phyloP scores from a whole-genome alignment of 306 rosid genomes.

The Trifolium dubium region DNA sequence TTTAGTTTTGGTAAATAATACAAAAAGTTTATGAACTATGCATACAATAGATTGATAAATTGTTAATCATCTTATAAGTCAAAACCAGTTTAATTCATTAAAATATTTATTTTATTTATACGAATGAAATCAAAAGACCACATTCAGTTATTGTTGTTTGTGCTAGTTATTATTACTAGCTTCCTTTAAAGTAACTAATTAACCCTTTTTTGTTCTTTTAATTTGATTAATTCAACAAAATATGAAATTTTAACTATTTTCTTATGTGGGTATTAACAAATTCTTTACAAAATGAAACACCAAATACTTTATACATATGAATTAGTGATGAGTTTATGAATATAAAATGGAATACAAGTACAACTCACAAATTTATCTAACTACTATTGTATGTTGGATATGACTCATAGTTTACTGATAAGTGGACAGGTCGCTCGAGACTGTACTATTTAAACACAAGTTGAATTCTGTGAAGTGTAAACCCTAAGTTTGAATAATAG shows the following conservation, averaged over 20 bases:
- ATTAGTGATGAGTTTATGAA: background rate
- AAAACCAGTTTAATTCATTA: background rate
- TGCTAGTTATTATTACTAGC: background rate
- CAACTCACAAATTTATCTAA: no score
- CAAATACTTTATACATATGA: background rate
- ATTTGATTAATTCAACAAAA: constrained; percentile 1
- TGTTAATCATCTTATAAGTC: background rate
- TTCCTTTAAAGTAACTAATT: background rate
- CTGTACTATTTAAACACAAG: background rate
- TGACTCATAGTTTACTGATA: background rate
- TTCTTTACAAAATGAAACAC: background rate
- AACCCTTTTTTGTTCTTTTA: background rate
- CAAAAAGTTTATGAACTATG: background rate
- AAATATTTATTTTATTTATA: background rate
- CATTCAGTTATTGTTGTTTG: background rate
- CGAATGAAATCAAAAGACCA: background rate
- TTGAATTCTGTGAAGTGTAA: background rate
- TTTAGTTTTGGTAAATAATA: background rate
- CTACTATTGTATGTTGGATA: background rate
- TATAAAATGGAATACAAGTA: background rate
- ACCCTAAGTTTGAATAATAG: background rate
- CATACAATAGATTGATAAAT: background rate
- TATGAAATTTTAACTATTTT: background rate
- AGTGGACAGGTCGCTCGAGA: background rate
- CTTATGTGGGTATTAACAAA: background rate